phyloP scores from a whole-genome alignment of 2,329 filamentous ascomycete genomes.

The Microascus cirrosus region DNA sequence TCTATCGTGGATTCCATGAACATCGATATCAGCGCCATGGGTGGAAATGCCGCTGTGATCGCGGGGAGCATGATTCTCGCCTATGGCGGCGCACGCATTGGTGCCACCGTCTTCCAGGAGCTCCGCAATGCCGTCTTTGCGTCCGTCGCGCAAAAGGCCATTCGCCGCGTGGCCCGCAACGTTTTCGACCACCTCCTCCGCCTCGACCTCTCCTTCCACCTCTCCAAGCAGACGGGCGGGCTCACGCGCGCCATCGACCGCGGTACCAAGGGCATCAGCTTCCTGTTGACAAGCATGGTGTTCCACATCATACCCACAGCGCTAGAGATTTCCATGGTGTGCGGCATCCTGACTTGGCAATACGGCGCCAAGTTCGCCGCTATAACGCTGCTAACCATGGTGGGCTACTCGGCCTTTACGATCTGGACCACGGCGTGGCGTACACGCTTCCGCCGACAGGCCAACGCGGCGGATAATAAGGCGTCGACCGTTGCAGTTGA shows the following conservation, averaged over 20 bases:
- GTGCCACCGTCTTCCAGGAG: slow-evolving; percentile 85
- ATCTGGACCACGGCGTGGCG: slow-evolving; percentile 95
- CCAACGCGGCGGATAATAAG: slow-evolving; percentile 92
- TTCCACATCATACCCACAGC: slow-evolving; percentile 94
- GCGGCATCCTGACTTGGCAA: slow-evolving; percentile 91
- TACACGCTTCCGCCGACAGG: slow-evolving; percentile 89
- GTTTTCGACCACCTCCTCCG: slow-evolving; percentile 85
- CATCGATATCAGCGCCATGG: slow-evolving; percentile 74
- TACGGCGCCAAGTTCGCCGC: slow-evolving; percentile 87
- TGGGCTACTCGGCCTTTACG: slow-evolving; percentile 90
- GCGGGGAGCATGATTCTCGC: slow-evolving; percentile 89
- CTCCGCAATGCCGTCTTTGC: slow-evolving; percentile 93
- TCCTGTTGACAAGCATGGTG: slow-evolving; percentile 93
- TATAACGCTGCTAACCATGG: slow-evolving; percentile 85
- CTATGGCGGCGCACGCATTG: slow-evolving; percentile 80
- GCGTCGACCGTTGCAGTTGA: slow-evolving; percentile 93
- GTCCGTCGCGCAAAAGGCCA: slow-evolving; percentile 93
- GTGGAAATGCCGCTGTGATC: slow-evolving; percentile 81
- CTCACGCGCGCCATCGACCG: slow-evolving; percentile 89
- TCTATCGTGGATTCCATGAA: slow-evolving; percentile 97
- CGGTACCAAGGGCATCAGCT: slow-evolving; percentile 97
- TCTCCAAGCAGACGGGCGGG: slow-evolving; percentile 88
- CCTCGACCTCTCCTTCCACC: slow-evolving; percentile 86
- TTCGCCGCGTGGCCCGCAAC: slow-evolving; percentile 78
- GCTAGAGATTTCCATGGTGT: slow-evolving; percentile 89